Evolutionary conservation across 768 basidiomycete species (phyloP).

Genomic region (Hypholoma fasciculare): DNA sequence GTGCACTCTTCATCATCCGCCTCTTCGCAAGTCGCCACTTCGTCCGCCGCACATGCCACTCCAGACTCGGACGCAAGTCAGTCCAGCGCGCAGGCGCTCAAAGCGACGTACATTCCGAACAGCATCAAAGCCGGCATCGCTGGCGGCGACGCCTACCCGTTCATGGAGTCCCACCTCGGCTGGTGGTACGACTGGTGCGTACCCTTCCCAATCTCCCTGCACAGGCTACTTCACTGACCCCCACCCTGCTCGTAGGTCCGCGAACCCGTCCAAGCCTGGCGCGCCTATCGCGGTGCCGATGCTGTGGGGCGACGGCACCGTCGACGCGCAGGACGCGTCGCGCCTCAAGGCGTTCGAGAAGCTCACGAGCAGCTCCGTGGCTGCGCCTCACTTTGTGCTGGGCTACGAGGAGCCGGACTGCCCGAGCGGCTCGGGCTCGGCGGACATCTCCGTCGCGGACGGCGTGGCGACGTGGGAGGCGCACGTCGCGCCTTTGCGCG

Average conservation of each 20-base stretch:
- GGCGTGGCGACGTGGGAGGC: slow-evolving; percentile 40
- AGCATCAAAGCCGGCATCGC: slow-evolving; percentile 47
- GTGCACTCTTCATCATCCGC: background rate
- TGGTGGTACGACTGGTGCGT: slow-evolving; percentile 52
- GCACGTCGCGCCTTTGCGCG: slow-evolving; percentile 40
- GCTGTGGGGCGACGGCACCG: slow-evolving; percentile 47
- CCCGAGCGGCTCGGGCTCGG: slow-evolving; percentile 41
- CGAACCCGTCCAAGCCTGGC: slow-evolving; percentile 39
- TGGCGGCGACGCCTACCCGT: slow-evolving; percentile 42
- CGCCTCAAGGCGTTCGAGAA: slow-evolving; percentile 37
- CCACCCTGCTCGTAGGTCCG: slow-evolving; percentile 28
- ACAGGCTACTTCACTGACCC: background rate
- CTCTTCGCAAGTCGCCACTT: background rate
- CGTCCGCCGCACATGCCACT: background rate
- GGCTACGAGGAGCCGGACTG: slow-evolving; percentile 52
- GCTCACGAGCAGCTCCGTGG: slow-evolving; percentile 24
- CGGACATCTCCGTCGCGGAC: slow-evolving; percentile 42
- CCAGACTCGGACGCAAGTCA: background rate
- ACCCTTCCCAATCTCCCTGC: background rate
- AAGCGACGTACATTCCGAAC: slow-evolving; percentile 35
- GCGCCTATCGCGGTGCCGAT: slow-evolving; percentile 42
- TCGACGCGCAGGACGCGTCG: slow-evolving; percentile 36
- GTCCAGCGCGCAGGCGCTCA: slow-evolving; percentile 3
- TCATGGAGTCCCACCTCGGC: slow-evolving; percentile 40
- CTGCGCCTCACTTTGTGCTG: slow-evolving; percentile 34